Evolutionary conservation across 768 basidiomycete genomes (phyloP), one percentile per base, ranked within the genome.

Genomic region (Hericium coralloides): DNA sequence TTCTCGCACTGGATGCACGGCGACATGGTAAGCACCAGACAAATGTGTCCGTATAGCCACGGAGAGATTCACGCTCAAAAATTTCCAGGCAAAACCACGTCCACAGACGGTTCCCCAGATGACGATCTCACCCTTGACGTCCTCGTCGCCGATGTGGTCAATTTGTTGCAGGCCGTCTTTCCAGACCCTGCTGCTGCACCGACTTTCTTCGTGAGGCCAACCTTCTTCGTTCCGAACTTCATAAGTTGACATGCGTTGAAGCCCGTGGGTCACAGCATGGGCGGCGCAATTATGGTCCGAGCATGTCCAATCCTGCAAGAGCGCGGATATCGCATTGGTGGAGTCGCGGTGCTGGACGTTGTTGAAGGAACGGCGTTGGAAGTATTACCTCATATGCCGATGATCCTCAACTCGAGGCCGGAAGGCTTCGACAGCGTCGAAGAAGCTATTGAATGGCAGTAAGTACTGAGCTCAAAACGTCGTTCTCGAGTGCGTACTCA

Each of bases 401-500:
- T 77, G 43, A 81, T 98, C 38, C 78, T 99, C 31, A 87, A 89
- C 57, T 81, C 85, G 25, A 82, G 94, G 12, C 97, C 95, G 7
- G 85, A 84, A 50, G 87, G 87, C 0, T 99, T 98, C 68, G 80
- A 82, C 54, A 89, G 81, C 47, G 72, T 87, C 8, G 89, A 95
- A 67, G 87, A 88, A 53, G 94, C 89, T 0, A 83, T 99, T 43
- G 85, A 91, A 58, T 99, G 97, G 97, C 95, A 98, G 94, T 98
- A 70, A 66, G 94, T 59, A 25, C 43, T 17, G 47, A 53, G 56
- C 23, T 31, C 31, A 31, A 2, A 9, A 9, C 31, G 10, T 51
- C n/a, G 36, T 59, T 49, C 50, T 4, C 49, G 41, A 20, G 39
- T 20, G 41, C 23, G 39, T 20, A 38, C 12, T 47, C 6, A 43